Conservation (phyloP, 164 flowering plant genomes). For the Vitis amurensis region DNA sequence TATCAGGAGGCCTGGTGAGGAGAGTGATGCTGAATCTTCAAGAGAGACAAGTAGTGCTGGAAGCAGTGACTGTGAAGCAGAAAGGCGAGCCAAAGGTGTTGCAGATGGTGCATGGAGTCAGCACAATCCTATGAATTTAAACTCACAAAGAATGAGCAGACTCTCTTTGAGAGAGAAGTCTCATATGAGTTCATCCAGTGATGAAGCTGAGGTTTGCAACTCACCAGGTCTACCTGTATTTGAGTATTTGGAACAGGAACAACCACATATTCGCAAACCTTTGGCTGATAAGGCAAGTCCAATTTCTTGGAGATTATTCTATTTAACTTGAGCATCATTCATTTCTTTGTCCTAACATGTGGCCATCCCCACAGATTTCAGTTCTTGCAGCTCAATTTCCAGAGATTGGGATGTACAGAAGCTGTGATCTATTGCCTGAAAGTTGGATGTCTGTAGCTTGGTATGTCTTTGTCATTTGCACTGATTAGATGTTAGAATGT, state of each 20-base stretch:
- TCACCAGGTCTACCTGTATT: constrained; percentile 41
- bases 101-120: constrained; percentile 20
- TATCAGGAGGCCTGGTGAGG: constrained; percentile 53
- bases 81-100: constrained; percentile 24
- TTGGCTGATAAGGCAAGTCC: constrained; percentile 62
- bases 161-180: constrained; percentile 40
- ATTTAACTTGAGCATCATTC: constrained; percentile 9
- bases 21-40: constrained; percentile 52
- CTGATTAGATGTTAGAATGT: no score
- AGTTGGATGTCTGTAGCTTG: constrained; percentile 90
- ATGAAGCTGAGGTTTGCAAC: constrained; percentile 39
- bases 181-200: constrained; percentile 33
- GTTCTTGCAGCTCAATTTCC: constrained; percentile 52
- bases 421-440: constrained; percentile 69
- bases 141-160: constrained; percentile 26
- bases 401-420: constrained; percentile 45
- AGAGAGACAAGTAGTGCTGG: constrained; percentile 51
- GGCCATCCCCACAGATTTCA: constrained; percentile 45
- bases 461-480: constrained; percentile 27
- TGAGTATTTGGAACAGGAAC: constrained; percentile 60
- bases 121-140: constrained; percentile 20
- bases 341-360: neutral
- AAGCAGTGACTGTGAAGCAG: constrained; percentile 45
- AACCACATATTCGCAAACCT: constrained; percentile 60
- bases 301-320: neutral